A percentile compares a stretch with the other conserved stretches of the same genome.
phyloP scores from a whole-genome alignment of 805 yeast genomes.

The Schwanniomyces sp. region DNA sequence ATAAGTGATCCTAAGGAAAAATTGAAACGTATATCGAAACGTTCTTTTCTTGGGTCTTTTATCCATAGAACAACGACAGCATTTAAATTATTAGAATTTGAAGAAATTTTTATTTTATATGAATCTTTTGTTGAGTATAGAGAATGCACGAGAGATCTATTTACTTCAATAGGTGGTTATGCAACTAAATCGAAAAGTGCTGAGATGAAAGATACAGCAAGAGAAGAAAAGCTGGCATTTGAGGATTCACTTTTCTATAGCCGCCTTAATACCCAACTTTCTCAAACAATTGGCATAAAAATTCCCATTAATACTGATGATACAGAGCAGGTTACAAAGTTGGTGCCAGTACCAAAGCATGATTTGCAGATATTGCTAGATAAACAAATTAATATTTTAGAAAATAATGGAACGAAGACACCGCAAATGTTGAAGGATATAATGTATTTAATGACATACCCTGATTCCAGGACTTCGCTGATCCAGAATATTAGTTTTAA shows the following conservation, averaged over 20 bases:
- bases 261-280: constrained; percentile 11
- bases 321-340: constrained; percentile 8
- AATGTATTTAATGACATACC: constrained; percentile 46
- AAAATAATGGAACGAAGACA: constrained; percentile 50
- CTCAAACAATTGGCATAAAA: constrained; percentile 8
- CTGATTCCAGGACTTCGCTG: constrained; percentile 36
- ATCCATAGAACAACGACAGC: constrained; percentile 31
- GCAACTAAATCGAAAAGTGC: not conserved
- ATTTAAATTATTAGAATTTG: constrained; percentile 34
- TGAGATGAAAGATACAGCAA: not conserved
- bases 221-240: not conserved
- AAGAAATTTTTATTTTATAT: constrained; percentile 32
- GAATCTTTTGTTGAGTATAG: constrained; percentile 36
- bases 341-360: constrained; percentile 46
- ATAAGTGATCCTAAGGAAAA: not conserved
- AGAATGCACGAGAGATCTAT: constrained; percentile 21
- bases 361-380: constrained; percentile 52
- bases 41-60: constrained; percentile 31
- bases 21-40: constrained; percentile 13
- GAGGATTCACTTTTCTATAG: constrained; percentile 10
- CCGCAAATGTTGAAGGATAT: constrained; percentile 44
- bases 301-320: constrained; percentile 9
- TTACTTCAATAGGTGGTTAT: constrained; percentile 12
- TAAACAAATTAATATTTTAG: constrained; percentile 53
- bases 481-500: constrained; percentile 31